phyloP scores from a whole-genome alignment of 1,284 basidiomycete genomes.

The Rhizopogon parksii region DNA sequence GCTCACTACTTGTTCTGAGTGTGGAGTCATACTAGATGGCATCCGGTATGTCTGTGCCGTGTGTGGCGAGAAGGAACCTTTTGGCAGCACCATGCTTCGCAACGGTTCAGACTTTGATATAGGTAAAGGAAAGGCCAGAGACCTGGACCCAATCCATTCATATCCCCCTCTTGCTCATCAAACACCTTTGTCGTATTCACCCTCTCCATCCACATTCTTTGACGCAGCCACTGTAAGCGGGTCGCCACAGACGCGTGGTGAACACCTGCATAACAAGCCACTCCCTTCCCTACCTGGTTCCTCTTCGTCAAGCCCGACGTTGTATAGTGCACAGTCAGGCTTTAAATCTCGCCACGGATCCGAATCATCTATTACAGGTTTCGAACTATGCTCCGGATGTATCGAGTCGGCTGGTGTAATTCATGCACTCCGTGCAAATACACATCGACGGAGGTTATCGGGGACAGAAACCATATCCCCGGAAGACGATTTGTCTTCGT shows the following conservation, averaged over 20 bases:
- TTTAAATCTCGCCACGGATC: constrained; percentile 5
- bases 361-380: constrained; percentile 43
- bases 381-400: constrained; percentile 77
- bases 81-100: constrained; percentile 10
- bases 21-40: constrained; percentile 63
- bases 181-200: constrained; percentile 27
- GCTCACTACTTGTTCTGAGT: constrained; percentile 80
- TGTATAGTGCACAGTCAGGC: constrained; percentile 13
- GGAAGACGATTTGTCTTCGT: constrained; percentile 46
- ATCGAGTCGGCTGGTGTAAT: constrained; percentile 70
- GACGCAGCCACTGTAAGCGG: constrained; percentile 15
- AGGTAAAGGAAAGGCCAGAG: constrained; percentile 33
- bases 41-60: constrained; percentile 83
- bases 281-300: constrained; percentile 31
- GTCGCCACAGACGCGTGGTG: constrained; percentile 13
- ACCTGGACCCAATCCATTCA: constrained; percentile 11
- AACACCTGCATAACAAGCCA: constrained; percentile 33
- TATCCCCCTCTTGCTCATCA: constrained; percentile 22
- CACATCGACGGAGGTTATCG: constrained; percentile 35
- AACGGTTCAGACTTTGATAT: constrained; percentile 10
- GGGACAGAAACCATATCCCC: constrained; percentile 38
- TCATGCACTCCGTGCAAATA: constrained; percentile 62
- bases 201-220: constrained; percentile 34
- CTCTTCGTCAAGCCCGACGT: constrained; percentile 19
- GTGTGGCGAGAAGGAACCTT: constrained; percentile 69